A percentile compares a stretch with the other conserved stretches of the same genome.
phyloP scores from a whole-genome alignment of 2,329 filamentous ascomycete species.

The Akanthomyces dipterigenus region DNA sequence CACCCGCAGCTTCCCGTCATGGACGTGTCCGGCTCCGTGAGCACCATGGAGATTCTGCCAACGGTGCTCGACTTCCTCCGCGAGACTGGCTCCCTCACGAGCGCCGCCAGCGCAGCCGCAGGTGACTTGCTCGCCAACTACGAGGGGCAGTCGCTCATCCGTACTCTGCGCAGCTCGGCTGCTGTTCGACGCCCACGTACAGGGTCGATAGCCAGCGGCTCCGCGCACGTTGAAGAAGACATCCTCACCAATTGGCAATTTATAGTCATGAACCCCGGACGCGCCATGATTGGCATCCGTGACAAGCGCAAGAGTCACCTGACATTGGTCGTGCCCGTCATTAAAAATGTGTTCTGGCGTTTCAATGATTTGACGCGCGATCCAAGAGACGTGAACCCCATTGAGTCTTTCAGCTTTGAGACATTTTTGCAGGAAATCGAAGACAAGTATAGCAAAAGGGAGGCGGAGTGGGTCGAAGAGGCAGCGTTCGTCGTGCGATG shows the following conservation, averaged over 20 bases:
- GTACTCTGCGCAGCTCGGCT: constrained; percentile 14
- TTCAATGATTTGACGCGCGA: constrained; percentile 8
- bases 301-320: constrained; percentile 15
- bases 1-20: constrained; percentile 27
- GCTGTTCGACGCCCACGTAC: constrained; percentile 5
- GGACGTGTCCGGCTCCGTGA: constrained; percentile 25
- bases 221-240: background rate
- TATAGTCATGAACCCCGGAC: constrained; percentile 21
- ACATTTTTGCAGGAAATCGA: background rate
- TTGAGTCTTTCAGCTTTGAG: constrained; percentile 3
- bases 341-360: constrained; percentile 15
- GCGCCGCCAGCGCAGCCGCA: constrained; percentile 19
- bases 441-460: background rate
- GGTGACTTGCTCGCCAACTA: constrained; percentile 26
- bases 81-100: constrained; percentile 26
- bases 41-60: constrained; percentile 26
- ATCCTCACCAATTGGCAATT: constrained; percentile 21
- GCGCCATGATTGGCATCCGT: constrained; percentile 18
- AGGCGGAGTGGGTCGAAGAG: constrained; percentile 18
- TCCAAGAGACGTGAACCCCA: constrained; percentile 6
- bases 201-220: background rate
- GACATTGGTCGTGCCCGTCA: constrained; percentile 21
- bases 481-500: constrained; percentile 27
- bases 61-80: constrained; percentile 29
- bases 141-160: constrained; percentile 30